Percentiles rank a stretch among this genome's conserved stretches.
Conservation (phyloP, 371 early-diverging fungal species). For the Funneliformis caledonium region DNA sequence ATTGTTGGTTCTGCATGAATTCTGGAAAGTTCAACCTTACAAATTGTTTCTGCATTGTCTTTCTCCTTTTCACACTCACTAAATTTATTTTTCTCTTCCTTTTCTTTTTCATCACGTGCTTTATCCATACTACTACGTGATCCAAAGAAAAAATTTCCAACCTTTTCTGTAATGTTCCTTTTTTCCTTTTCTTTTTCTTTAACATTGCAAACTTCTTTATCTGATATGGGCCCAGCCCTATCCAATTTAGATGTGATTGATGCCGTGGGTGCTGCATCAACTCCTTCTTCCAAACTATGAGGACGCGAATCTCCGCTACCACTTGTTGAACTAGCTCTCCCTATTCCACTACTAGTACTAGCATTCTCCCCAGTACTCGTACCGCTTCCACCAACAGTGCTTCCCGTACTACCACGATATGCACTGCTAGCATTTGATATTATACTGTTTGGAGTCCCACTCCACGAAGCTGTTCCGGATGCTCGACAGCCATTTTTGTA, state of each 20-base stretch:
- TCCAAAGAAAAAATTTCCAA: slow-evolving; percentile 40
- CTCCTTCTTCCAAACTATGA: slow-evolving; percentile 54
- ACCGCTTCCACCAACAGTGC: slow-evolving; percentile 45
- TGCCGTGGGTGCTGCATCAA: neutral
- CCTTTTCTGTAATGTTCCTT: slow-evolving; percentile 42
- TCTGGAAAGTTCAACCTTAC: neutral
- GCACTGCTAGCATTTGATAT: slow-evolving; percentile 42
- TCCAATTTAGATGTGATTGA: slow-evolving; percentile 20
- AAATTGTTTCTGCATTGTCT: neutral
- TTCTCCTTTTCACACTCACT: neutral
- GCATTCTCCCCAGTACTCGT: slow-evolving; percentile 51
- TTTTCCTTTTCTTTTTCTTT: slow-evolving; percentile 37
- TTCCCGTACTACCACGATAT: slow-evolving; percentile 49
- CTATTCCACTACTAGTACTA: slow-evolving; percentile 43
- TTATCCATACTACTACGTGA: slow-evolving; percentile 30
- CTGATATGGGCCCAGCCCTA: slow-evolving; percentile 18
- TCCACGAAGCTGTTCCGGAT: neutral
- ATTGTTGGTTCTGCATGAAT: neutral
- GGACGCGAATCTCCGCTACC: slow-evolving; percentile 57
- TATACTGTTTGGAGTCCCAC: slow-evolving; percentile 42
- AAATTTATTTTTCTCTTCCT: slow-evolving; percentile 18
- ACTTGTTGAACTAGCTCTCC: slow-evolving; percentile 43
- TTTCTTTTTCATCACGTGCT: slow-evolving; percentile 23
- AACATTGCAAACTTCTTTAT: slow-evolving; percentile 31
- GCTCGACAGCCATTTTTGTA: slow-evolving; percentile 42